phyloP scores from a whole-genome alignment of 495 filamentous ascomycete genomes.

The Xylaria palmicola region DNA sequence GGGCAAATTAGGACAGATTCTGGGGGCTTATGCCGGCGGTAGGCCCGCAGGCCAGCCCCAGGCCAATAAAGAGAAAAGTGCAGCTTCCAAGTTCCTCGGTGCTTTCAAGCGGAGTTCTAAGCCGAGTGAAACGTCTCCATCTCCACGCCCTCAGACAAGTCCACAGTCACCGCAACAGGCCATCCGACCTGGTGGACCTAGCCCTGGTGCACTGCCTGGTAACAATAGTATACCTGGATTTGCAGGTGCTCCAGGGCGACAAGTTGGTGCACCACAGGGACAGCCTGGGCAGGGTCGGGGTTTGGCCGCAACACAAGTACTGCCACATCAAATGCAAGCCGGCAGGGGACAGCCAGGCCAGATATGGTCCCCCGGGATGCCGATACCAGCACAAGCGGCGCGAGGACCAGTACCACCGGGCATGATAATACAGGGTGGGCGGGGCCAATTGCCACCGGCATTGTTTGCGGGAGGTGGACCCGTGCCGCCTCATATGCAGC shows the following conservation, averaged over 20 bases:
- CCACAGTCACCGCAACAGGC: conserved; percentile 23
- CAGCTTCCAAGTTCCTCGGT: conserved; percentile 24
- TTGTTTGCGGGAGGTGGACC: not conserved
- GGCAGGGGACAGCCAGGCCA: conserved; percentile 8
- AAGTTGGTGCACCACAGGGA: conserved; percentile 36
- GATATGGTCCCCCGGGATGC: conserved; percentile 13
- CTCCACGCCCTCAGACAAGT: conserved; percentile 23
- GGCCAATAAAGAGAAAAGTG: conserved; percentile 27
- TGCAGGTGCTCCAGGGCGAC: conserved; percentile 23
- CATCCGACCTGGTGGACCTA: conserved; percentile 10
- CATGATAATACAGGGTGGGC: conserved; percentile 24
- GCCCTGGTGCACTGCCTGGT: too few species aligned
- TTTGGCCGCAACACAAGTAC: not conserved
- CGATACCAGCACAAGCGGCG: conserved; percentile 1
- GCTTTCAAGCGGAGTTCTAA: conserved; percentile 29
- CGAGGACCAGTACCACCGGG: conserved; percentile 8
- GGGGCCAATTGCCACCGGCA: conserved; percentile 8
- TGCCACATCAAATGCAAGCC: conserved; percentile 16
- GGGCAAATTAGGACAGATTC: conserved; percentile 23
- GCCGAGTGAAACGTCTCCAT: conserved; percentile 14
- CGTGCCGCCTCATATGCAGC: not conserved
- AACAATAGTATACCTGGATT: not conserved
- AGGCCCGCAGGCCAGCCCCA: conserved; percentile 11
- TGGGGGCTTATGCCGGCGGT: conserved; percentile 21
- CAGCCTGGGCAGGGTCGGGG: conserved; percentile 24